These are phyloP conservation scores for Gossypium aridum DNA, from an alignment of 441 rosid species.

Conservation along the genomic window DNA sequence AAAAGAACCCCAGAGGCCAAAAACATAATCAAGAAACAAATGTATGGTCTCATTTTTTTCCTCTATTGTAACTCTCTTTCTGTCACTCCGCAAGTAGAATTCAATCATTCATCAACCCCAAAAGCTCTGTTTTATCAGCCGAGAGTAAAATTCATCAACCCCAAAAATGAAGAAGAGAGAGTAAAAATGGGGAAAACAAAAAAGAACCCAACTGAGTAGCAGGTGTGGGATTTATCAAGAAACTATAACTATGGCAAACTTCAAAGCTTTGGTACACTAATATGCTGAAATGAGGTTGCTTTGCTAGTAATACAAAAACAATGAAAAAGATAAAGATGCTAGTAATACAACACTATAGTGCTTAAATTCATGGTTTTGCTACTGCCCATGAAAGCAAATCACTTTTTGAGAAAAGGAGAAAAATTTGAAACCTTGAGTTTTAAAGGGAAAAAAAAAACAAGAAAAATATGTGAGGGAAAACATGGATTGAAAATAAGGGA, in stretches of 20 bases:
- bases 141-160: slow-evolving; percentile 19
- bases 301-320: not conserved
- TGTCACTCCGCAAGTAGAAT: slow-evolving; percentile 9
- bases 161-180: slow-evolving; percentile 6
- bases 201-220: not conserved
- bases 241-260: slow-evolving; percentile 2
- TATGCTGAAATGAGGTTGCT: slow-evolving; percentile 15
- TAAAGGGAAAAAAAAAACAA: not conserved
- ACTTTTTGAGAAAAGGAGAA: not conserved
- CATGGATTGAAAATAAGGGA: not conserved
- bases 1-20: slow-evolving; percentile 35
- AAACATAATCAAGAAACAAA: slow-evolving; percentile 36
- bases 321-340: slow-evolving; percentile 12
- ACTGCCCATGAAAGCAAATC: slow-evolving; percentile 48
- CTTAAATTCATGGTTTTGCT: slow-evolving; percentile 36
- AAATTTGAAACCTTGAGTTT: too few species aligned
- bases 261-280: slow-evolving; percentile 15
- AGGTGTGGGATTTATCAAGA: slow-evolving; percentile 25
- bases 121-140: not conserved
- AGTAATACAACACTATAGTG: slow-evolving; percentile 15
- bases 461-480: not conserved
- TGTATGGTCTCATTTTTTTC: slow-evolving; percentile 41
- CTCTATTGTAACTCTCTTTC: not conserved
- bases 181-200: not conserved
- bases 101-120: not conserved